These are phyloP conservation scores for Punctularia strigosozonata DNA, from an alignment of 768 basidiomycete species.

Conservation along the genomic window DNA sequence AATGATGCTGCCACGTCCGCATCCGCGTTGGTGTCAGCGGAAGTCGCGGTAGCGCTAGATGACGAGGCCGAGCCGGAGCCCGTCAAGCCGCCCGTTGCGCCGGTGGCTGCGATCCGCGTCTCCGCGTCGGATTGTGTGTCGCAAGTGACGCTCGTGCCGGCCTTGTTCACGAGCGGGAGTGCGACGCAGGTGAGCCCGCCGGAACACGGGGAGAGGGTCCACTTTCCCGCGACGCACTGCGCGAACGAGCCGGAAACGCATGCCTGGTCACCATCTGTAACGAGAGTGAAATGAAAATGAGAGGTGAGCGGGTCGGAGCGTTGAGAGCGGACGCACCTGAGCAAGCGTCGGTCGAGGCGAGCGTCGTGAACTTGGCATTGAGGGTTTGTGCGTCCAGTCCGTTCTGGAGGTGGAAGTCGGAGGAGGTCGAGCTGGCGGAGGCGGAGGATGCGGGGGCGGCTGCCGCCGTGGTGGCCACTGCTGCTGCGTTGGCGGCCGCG, in stretches of 20 bases:
- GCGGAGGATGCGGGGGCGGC: not conserved
- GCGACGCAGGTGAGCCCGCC: conserved; percentile 22
- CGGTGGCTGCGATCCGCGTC: conserved; percentile 21
- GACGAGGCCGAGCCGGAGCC: conserved; percentile 11
- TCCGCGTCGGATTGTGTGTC: conserved; percentile 20
- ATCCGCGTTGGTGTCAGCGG: not conserved
- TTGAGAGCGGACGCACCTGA: conserved; percentile 7
- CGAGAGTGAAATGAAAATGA: not conserved
- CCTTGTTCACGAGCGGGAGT: conserved; percentile 28
- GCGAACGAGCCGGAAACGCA: conserved; percentile 26
- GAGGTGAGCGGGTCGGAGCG: no score
- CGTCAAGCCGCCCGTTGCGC: conserved; percentile 17
- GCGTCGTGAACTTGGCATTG: conserved; percentile 11
- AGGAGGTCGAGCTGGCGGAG: not conserved
- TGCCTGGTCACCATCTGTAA: conserved; percentile 20
- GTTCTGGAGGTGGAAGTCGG: conserved; percentile 11
- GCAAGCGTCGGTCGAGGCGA: conserved; percentile 16
- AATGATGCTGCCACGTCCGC: not conserved
- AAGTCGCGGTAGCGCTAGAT: conserved; percentile 4
- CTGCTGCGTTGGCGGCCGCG: not conserved
- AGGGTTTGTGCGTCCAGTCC: conserved; percentile 10
- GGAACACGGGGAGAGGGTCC: conserved; percentile 20
- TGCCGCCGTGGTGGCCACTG: not conserved
- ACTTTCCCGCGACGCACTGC: conserved; percentile 26
- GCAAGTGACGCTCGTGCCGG: conserved; percentile 27